Conservation (phyloP, 306 rosid genomes). For the Coriaria nepalensis region DNA sequence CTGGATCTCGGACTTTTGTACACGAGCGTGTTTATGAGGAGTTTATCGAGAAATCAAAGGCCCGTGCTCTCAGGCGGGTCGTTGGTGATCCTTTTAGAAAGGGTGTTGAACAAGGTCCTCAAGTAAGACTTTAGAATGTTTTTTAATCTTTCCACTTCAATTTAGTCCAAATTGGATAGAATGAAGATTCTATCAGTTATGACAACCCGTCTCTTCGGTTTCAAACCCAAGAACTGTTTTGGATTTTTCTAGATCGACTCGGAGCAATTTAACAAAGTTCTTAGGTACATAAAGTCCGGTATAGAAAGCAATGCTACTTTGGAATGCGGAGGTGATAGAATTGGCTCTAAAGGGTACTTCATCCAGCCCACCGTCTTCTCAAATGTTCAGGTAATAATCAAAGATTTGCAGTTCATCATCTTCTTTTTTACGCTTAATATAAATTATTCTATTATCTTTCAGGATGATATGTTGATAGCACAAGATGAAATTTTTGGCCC, state of each 20-base stretch:
- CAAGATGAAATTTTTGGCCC: constrained; percentile 93
- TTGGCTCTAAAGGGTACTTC: constrained; percentile 78
- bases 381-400: constrained; percentile 59
- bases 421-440: too few species aligned
- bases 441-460: not conserved
- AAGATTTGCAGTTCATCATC: not conserved
- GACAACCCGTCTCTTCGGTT: not conserved
- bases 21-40: constrained; percentile 81
- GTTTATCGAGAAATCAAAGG: constrained; percentile 76
- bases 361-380: constrained; percentile 92
- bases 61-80: constrained; percentile 57
- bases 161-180: too few species aligned
- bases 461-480: constrained; percentile 80
- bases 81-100: constrained; percentile 95
- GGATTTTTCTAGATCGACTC: constrained; percentile 41
- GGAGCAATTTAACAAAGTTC: constrained; percentile 67
- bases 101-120: constrained; percentile 96
- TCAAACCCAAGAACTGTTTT: not conserved
- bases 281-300: constrained; percentile 66
- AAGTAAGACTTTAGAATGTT: constrained; percentile 34
- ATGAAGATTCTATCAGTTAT: too few species aligned
- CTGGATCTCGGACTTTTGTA: constrained; percentile 89
- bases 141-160: not conserved
- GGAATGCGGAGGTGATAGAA: constrained; percentile 77
- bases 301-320: constrained; percentile 57